Conservation (phyloP, 345 rosid species). For the Camelina neglecta region DNA sequence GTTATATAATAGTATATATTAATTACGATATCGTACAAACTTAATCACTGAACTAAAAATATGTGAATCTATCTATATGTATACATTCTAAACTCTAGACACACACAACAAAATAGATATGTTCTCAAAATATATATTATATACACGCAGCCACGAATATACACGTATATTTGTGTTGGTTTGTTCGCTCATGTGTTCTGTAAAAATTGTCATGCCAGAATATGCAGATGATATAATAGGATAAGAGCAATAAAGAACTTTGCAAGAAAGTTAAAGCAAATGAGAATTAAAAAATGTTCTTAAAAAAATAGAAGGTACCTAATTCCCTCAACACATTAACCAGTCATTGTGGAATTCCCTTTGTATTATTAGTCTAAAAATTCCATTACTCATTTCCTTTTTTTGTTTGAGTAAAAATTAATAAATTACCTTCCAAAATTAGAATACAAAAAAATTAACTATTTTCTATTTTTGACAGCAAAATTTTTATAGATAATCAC, state of each 20-base stretch:
- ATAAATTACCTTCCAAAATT: background rate
- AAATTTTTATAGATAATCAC: background rate
- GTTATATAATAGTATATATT: background rate
- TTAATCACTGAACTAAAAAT: background rate
- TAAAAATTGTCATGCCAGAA: slow-evolving; percentile 34
- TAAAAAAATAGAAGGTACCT: slow-evolving; percentile 41
- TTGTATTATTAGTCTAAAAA: slow-evolving; percentile 33
- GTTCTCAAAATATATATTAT: background rate
- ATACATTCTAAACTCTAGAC: background rate
- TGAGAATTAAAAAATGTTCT: background rate
- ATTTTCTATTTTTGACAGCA: background rate
- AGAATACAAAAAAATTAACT: background rate
- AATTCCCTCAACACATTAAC: slow-evolving; percentile 44
- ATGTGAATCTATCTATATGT: background rate
- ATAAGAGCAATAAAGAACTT: slow-evolving; percentile 37
- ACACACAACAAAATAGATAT: background rate
- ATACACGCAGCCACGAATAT: slow-evolving; percentile 35
- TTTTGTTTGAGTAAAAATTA: background rate
- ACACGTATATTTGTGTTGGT: slow-evolving; percentile 39
- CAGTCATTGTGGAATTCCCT: slow-evolving; percentile 41
- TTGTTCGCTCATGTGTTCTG: slow-evolving; percentile 40
- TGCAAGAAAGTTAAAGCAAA: slow-evolving; percentile 41
- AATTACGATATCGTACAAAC: background rate
- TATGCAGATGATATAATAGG: slow-evolving; percentile 44
- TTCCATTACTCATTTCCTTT: slow-evolving; percentile 12